Conservation (phyloP, 2,329 filamentous ascomycete genomes). For the Xylaria sp. region DNA sequence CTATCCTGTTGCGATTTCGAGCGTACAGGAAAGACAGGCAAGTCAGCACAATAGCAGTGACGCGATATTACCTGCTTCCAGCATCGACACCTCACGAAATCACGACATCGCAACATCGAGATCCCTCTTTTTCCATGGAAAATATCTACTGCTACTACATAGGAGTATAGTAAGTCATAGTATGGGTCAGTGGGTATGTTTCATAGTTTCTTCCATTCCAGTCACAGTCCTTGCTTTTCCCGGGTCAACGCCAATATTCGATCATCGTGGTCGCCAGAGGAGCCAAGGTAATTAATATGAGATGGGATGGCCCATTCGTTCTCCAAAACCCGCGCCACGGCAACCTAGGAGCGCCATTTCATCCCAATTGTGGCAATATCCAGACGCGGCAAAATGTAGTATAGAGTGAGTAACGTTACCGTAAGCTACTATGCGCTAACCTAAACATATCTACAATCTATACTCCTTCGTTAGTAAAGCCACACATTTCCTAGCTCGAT, state of each 20-base stretch:
- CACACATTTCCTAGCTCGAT: too few species aligned
- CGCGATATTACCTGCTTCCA: not conserved
- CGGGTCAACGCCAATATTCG: constrained; percentile 12
- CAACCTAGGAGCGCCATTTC: constrained; percentile 21
- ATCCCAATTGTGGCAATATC: constrained; percentile 6
- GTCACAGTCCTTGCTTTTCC: constrained; percentile 8
- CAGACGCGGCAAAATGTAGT: constrained; percentile 6
- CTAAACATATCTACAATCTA: not conserved
- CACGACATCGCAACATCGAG: not conserved
- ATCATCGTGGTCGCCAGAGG: constrained; percentile 19
- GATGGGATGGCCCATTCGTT: constrained; percentile 1
- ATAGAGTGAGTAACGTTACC: constrained; percentile 33
- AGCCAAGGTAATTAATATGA: constrained; percentile 37
- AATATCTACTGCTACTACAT: not conserved
- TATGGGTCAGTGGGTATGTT: constrained; percentile 18
- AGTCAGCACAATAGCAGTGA: constrained; percentile 3
- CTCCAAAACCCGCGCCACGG: constrained; percentile 26
- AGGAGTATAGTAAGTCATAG: not conserved
- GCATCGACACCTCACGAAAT: not conserved
- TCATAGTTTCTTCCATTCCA: constrained; percentile 7
- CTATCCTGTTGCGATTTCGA: not conserved
- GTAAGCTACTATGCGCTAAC: not conserved
- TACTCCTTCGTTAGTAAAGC: constrained; percentile 2
- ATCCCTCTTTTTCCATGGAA: not conserved
- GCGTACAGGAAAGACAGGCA: not conserved